Evolutionary conservation across 352 stramenopile species (phyloP).

Genomic region (Pythium scleroteichum): DNA sequence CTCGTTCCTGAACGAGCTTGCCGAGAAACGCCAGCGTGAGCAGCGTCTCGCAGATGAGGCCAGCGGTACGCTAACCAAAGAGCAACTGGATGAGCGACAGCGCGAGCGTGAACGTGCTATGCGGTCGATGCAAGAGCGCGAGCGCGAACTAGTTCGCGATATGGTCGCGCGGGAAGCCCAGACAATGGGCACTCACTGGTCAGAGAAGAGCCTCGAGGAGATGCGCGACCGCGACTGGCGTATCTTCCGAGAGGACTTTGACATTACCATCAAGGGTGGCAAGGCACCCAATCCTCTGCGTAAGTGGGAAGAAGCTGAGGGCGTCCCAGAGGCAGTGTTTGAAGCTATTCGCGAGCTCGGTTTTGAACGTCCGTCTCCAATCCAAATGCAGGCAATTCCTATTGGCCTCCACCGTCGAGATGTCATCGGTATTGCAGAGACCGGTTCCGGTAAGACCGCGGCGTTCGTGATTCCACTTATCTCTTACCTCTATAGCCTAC

Average conservation of each 20-base stretch:
- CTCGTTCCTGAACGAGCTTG: conserved; percentile 87
- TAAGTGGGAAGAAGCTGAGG: conserved; percentile 83
- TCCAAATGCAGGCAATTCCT: conserved; percentile 98
- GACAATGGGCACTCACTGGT: conserved; percentile 89
- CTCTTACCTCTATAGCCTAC: conserved; percentile 93
- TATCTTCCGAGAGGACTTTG: conserved; percentile 99
- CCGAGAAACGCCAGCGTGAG: conserved; percentile 84
- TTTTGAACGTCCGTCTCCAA: conserved; percentile 97
- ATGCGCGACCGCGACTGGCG: conserved; percentile 99
- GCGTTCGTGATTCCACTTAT: conserved; percentile 98
- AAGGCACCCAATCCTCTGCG: conserved; percentile 93
- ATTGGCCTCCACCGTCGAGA: conserved; percentile 96
- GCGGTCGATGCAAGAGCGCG: conserved; percentile 70
- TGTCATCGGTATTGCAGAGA: conserved; percentile 99
- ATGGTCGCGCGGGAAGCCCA: conserved; percentile 69
- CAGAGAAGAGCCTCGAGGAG: conserved; percentile 91
- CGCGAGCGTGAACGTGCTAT: conserved; percentile 71
- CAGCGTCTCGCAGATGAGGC: conserved; percentile 65
- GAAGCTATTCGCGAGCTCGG: conserved; percentile 90
- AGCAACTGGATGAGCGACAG: conserved; percentile 61
- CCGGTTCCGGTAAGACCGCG: conserved; percentile 98
- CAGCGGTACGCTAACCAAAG: conserved; percentile 56
- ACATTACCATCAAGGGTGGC: conserved; percentile 95
- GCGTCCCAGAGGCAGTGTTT: conserved; percentile 75
- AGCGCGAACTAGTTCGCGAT: conserved; percentile 59